These are phyloP conservation scores for Xylaria sp. DNA, from an alignment of 2,329 filamentous ascomycete genomes.

Conservation along the genomic window DNA sequence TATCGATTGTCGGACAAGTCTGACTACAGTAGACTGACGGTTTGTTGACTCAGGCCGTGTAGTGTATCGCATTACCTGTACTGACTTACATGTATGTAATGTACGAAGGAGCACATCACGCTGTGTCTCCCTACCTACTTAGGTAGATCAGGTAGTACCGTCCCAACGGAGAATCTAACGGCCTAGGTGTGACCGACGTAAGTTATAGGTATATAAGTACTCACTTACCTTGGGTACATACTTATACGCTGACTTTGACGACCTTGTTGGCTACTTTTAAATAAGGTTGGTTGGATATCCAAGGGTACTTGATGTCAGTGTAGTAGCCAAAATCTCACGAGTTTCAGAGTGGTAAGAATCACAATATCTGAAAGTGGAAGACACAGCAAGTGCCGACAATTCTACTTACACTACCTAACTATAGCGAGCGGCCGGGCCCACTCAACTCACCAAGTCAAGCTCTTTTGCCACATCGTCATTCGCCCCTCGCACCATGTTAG, in stretches of 20 bases:
- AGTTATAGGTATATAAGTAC: no score
- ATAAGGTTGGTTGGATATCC: not conserved
- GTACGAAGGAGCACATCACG: not conserved
- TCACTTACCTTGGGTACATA: not conserved
- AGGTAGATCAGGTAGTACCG: not conserved
- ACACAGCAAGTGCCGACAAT: not conserved
- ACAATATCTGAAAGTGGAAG: not conserved
- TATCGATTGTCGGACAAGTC: conserved; percentile 17
- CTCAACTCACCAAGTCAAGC: conserved; percentile 2
- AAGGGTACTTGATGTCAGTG: conserved; percentile 8
- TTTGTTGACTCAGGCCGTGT: conserved; percentile 27
- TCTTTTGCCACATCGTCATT: conserved; percentile 35
- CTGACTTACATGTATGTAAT: no score
- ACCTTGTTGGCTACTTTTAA: not conserved
- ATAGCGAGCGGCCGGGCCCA: conserved; percentile 15
- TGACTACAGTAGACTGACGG: conserved; percentile 18
- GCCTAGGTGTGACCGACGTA: conserved; percentile 4
- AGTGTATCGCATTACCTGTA: no score
- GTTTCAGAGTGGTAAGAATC: not conserved
- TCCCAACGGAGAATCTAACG: conserved; percentile 28
- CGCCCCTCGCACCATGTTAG: conserved; percentile 24
- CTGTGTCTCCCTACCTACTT: not conserved
- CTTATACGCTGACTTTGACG: not conserved
- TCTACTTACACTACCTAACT: not conserved
- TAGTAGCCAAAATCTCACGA: not conserved